phyloP scores from a whole-genome alignment of 2,329 filamentous ascomycete genomes.

The Coniochaeta pulveracea region DNA sequence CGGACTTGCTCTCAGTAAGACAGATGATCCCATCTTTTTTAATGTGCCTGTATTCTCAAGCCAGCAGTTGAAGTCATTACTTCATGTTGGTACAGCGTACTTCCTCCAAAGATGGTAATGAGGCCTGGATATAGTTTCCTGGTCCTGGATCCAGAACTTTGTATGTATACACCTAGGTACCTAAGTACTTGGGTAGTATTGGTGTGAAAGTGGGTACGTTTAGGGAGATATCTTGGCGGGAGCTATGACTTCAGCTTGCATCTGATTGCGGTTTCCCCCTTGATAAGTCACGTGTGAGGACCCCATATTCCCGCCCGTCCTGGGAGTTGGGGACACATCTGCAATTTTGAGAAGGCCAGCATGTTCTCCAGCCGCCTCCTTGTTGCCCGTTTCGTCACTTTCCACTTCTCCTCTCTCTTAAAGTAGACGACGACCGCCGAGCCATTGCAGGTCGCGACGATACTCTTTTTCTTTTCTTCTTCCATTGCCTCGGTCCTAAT shows the following conservation, averaged over 20 bases:
- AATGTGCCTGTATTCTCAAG: too few relatives aligned
- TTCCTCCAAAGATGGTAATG: background rate
- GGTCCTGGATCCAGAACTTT: too few relatives aligned
- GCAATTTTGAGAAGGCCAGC: background rate
- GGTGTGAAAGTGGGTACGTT: background rate
- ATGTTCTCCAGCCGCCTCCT: too few relatives aligned
- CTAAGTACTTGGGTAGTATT: too few relatives aligned
- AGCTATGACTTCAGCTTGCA: background rate
- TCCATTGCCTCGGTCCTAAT: conserved; percentile 12
- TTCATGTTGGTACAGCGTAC: background rate
- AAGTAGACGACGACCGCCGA: conserved; percentile 12
- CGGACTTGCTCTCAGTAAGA: too few relatives aligned
- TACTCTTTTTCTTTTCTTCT: conserved; percentile 19
- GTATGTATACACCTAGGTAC: too few relatives aligned
- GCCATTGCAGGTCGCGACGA: conserved; percentile 18
- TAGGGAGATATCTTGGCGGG: background rate
- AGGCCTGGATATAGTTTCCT: too few relatives aligned
- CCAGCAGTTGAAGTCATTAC: too few relatives aligned
- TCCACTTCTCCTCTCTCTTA: conserved; percentile 44
- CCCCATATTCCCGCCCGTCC: too few relatives aligned
- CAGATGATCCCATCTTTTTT: too few relatives aligned
- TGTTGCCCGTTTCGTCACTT: conserved; percentile 41
- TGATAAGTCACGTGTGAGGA: background rate
- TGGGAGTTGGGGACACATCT: background rate
- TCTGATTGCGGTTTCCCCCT: background rate